phyloP scores from a whole-genome alignment of 805 yeast species.

The Teunomyces aglyptinius region DNA sequence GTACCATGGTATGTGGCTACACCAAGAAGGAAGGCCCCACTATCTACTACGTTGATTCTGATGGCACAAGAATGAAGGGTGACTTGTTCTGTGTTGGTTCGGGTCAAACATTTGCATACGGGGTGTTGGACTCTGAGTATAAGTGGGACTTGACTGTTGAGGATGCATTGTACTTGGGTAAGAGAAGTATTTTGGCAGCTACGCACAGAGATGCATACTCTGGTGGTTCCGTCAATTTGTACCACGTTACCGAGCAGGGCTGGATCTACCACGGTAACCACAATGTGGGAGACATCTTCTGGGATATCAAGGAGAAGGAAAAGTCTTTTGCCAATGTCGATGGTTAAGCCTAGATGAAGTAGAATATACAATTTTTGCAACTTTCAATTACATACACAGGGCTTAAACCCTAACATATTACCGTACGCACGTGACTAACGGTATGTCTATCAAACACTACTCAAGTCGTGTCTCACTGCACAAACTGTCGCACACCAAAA shows the following conservation, averaged over 20 bases:
- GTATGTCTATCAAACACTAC: neutral
- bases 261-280: constrained; percentile 96
- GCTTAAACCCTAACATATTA: constrained; percentile 11
- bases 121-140: constrained; percentile 92
- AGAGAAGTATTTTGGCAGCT: constrained; percentile 94
- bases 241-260: constrained; percentile 89
- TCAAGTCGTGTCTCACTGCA: neutral
- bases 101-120: constrained; percentile 98
- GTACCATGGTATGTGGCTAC: constrained; percentile 98
- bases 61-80: constrained; percentile 93
- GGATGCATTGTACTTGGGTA: constrained; percentile 91
- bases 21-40: constrained; percentile 95
- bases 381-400: constrained; percentile 1
- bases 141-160: constrained; percentile 90
- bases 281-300: constrained; percentile 86
- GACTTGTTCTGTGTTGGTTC: constrained; percentile 97
- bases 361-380: neutral
- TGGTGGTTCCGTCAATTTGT: constrained; percentile 93
- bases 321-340: constrained; percentile 84
- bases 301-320: constrained; percentile 87
- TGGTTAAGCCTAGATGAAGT: constrained; percentile 24
- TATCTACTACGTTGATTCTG: constrained; percentile 93
- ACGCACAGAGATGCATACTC: constrained; percentile 98
- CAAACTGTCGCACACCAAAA: neutral
- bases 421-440: constrained; percentile 8